Evolutionary conservation across 1,139 yeast species (phyloP), one percentile per base, ranked within the genome.

Genomic region (Geotrichum cucujoidarum): DNA sequence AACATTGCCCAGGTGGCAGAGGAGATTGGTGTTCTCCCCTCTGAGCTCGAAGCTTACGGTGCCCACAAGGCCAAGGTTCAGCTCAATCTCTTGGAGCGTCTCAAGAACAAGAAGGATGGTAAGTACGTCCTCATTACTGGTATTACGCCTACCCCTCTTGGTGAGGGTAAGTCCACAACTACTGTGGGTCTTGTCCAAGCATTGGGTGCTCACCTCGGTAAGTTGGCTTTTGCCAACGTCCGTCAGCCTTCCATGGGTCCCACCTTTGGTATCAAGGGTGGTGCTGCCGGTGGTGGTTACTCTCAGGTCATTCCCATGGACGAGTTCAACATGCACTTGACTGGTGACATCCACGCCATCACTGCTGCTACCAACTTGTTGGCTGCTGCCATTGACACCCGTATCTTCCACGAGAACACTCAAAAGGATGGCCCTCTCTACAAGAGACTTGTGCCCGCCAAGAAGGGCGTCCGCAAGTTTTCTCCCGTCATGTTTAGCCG

Each of bases 231-330:
- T 65, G 98, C 98, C 55, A 90, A 88, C 65, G 96, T 92, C 51
- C 84, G 98, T 71, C 98, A 92, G 69, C 98, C 98, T 38, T 85
- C 95, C 16, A 90, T 92, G 97, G 98, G 98, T 47, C 98, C 98
- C 53, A 92, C 98, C 18, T 92, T 92, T 63, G 98, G 98, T 70
- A 89, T 92, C 65, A 92, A 90, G 72, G 97, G 97, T 67, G 98
- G 98, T 70, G 98, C 98, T 55, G 97, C 98, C 17, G 98, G 98
- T 65, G 98, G 98, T 66, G 98, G 98, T 53, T 92, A 90, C 71
- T 84, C 97, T 8, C 97, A 92, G 72, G 97, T 92, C 45, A 89
- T 92, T 63, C 98, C 98, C 55, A 92, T 92, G 98, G 98, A 92
- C 68, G 98, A 92, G 70, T 92, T 92, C 76, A 92, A 92, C 74